Evolutionary conservation across 495 filamentous ascomycete species (phyloP), one percentile per base, ranked within the genome.

Genomic region (Penicillium ucsense): DNA sequence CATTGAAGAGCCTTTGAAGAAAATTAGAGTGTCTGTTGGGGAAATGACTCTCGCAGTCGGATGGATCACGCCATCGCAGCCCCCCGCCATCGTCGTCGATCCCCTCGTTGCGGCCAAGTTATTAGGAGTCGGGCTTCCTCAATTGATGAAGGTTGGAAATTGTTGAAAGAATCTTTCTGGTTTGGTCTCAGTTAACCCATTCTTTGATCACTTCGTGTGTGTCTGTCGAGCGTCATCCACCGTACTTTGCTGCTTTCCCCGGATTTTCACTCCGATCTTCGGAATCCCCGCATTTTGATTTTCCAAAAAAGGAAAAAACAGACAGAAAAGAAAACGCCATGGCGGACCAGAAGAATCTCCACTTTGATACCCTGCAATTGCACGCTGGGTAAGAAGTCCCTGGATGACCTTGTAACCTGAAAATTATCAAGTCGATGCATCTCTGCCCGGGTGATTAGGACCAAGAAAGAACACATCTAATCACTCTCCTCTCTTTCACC

Each of bases 291-390:
- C 45, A 45, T 50, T 47, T 56, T 42, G 10, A 41, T 20, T 20
- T 20, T 20, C 20, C 20, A 20, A 20, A 20, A 20, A 20, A 20
- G 20, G 20, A 20, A 20, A 20, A 20, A n/a, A n/a, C n/a, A n/a
- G n/a, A n/a, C n/a, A n/a, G n/a, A n/a, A n/a, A 20, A 1, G 2
- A 20, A 20, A 20, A 1, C 20, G 56, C 43, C 41, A 71, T 73
- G 68, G 56, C 64, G 3, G 50, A 64, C 6, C 53, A 58, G 31
- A 49, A 55, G 39, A 57, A 54, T 39, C 64, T 56, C 45, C 67
- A 59, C 47, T 98, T 98, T 55, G 92, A 96, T 76, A 96, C 92
- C 45, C 83, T 96, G 60, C 94, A 96, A 72, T 78, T 98, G 52
- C 92, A 98, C 67, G 92, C 90, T 63, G 91, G 91, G 89, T 92